Conservation (phyloP, 2,329 filamentous ascomycete genomes). For the Ophiobolus disseminans region DNA sequence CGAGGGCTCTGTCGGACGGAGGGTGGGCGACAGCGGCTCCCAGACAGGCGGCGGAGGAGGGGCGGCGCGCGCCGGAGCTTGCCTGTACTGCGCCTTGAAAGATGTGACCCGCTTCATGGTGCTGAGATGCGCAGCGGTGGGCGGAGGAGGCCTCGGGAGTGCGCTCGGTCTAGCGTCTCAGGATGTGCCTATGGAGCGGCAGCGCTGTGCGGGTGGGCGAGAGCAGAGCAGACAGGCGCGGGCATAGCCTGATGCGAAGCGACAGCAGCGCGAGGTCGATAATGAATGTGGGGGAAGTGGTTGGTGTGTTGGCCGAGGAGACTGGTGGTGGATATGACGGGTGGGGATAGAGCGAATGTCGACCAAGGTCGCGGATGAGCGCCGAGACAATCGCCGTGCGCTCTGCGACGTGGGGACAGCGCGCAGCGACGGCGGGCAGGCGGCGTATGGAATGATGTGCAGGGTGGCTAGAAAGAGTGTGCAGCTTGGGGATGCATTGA, state of each 20-base stretch:
- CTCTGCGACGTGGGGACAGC: conserved; percentile 3
- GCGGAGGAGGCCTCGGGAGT: conserved; percentile 21
- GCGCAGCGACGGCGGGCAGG: conserved; percentile 5
- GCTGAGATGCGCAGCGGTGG: conserved; percentile 22
- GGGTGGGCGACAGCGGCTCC: conserved; percentile 47
- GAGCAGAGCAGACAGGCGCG: conserved; percentile 26
- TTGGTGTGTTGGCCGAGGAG: conserved; percentile 13
- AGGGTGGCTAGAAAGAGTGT: background rate
- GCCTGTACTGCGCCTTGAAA: conserved; percentile 45
- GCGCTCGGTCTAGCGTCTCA: conserved; percentile 35
- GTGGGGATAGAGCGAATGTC: conserved; percentile 16
- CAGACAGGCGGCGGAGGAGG: conserved; percentile 43
- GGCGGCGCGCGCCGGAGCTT: conserved; percentile 36
- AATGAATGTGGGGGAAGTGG: conserved; percentile 26
- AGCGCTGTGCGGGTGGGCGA: conserved; percentile 29
- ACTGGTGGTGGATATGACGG: conserved; percentile 16
- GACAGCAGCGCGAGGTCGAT: conserved; percentile 22
- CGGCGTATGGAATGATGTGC: background rate
- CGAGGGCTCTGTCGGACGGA: conserved; percentile 26
- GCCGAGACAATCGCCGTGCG: background rate
- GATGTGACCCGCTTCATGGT: conserved; percentile 39
- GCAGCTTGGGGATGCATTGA: conserved; percentile 1
- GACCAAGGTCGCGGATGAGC: conserved; percentile 4
- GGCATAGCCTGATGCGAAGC: conserved; percentile 39
- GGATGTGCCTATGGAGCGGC: conserved; percentile 35